These are phyloP conservation scores for Zanthoxylum bungeanum DNA, from an alignment of 345 rosid genomes.

Conservation along the genomic window DNA sequence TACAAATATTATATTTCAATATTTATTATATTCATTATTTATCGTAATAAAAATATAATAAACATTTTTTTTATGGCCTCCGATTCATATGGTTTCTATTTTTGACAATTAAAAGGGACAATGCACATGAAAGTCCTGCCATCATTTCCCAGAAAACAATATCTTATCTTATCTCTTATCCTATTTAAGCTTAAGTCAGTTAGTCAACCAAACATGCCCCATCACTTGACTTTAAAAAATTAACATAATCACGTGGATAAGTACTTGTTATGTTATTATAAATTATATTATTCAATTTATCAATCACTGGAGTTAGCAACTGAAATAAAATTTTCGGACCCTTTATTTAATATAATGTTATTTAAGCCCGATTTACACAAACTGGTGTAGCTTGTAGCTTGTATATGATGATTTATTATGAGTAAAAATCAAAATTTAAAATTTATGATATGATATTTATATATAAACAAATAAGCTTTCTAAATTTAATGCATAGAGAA, in stretches of 20 bases:
- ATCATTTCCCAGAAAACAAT: conserved; percentile 21
- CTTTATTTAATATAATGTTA: background rate
- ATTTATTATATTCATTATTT: too few species aligned
- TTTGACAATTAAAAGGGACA: background rate
- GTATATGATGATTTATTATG: background rate
- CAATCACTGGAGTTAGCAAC: background rate
- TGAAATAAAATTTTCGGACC: background rate
- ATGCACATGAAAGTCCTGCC: conserved; percentile 23
- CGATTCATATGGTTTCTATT: background rate
- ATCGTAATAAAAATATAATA: too few species aligned
- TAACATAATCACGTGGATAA: conserved; percentile 9
- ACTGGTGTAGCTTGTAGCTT: background rate
- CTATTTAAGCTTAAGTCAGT: background rate
- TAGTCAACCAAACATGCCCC: conserved; percentile 21
- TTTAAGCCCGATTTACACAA: background rate
- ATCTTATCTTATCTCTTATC: conserved; percentile 10
- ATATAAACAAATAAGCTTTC: too few species aligned
- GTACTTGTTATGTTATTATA: background rate
- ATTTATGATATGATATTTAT: too few species aligned
- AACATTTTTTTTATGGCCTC: background rate
- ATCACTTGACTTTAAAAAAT: conserved; percentile 12
- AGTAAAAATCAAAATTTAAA: too few species aligned
- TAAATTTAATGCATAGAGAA: too few species aligned
- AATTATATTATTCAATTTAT: background rate
- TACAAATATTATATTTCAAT: background rate